Evolutionary conservation across 495 filamentous ascomycete genomes (phyloP), one percentile per base, ranked within the genome.

Genomic region (Staphylotrichum tortipilum): DNA sequence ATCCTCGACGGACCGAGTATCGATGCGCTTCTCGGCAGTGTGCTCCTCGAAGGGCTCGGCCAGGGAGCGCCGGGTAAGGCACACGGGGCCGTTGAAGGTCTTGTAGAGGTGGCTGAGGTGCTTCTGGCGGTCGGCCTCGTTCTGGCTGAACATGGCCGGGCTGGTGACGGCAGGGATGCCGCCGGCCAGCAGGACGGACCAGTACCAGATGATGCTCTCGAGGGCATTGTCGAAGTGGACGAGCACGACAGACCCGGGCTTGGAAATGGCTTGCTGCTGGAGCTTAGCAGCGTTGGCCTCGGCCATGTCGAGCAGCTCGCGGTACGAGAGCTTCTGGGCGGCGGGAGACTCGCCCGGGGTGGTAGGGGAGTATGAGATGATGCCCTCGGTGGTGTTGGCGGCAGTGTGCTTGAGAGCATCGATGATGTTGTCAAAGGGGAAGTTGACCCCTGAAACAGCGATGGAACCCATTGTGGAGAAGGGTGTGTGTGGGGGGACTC

Each of bases 141-240:
- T 44, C 42, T 44, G 42, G 29, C 42, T 44, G 42, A 44, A 44
- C 42, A 44, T 44, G 30, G 42, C 42, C 42, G 42, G 42, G 42
- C 42, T 44, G 28, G 42, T 44, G 42, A 44, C 42, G 42, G 42
- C 42, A 15, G 42, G 42, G 42, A 44, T 44, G 42, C 42, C 42
- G 11, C 42, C 42, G 1, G 42, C 42, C 28, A 44, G 28, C 17
- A 44, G 42, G 42, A 44, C 42, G 28, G 42, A 44, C 42, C 42
- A 44, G 28, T 44, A 44, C 42, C 42, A 44, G 17, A 44, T 29
- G 21, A 44, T 44, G 28, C 11, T 44, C 28, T 44, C 42, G 42
- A 44, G 17, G 11, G 42, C 42, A 44, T 44, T 33, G 42, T 44
- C 42, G 12, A 44, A 44, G 42, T 44, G 42, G 42, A 44, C 42